Evolutionary conservation across 257 asterid species (phyloP).

Genomic region (Voacanga thouarsii): DNA sequence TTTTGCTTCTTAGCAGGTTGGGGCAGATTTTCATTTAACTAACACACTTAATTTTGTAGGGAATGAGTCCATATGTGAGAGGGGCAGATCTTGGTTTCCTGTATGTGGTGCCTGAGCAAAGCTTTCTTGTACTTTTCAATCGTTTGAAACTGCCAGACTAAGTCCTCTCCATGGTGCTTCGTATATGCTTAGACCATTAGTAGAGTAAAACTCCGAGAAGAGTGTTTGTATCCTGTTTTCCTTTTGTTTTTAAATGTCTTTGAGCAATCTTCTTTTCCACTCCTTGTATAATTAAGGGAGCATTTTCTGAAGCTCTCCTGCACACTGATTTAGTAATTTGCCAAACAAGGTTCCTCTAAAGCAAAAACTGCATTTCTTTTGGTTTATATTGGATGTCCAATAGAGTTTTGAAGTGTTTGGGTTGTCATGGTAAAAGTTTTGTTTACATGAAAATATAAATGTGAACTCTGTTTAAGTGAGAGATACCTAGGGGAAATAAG

Average conservation of each 20-base stretch:
- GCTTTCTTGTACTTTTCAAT: conserved; percentile 87
- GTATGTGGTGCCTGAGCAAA: conserved; percentile 82
- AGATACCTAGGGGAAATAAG: too few species aligned
- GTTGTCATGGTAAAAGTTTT: background rate
- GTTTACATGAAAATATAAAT: background rate
- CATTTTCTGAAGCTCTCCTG: conserved; percentile 16
- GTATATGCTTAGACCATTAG: background rate
- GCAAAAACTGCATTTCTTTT: background rate
- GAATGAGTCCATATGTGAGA: conserved; percentile 70
- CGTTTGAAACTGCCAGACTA: conserved; percentile 79
- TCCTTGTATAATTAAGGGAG: conserved; percentile 2
- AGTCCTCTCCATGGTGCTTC: conserved; percentile 15
- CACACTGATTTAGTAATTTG: background rate
- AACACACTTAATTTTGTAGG: conserved; percentile 34
- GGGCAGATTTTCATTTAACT: background rate
- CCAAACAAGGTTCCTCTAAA: background rate
- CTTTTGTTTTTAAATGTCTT: background rate
- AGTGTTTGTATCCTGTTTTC: background rate
- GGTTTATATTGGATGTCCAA: background rate
- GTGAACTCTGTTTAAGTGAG: too few species aligned
- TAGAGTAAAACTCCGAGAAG: conserved; percentile 14
- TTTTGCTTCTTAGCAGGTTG: background rate
- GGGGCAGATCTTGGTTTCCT: conserved; percentile 98
- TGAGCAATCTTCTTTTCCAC: background rate
- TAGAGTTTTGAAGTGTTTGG: background rate